Base-by-base conservation (phyloP, 108 stramenopile species). In the Cyclotella baltica region DNA sequence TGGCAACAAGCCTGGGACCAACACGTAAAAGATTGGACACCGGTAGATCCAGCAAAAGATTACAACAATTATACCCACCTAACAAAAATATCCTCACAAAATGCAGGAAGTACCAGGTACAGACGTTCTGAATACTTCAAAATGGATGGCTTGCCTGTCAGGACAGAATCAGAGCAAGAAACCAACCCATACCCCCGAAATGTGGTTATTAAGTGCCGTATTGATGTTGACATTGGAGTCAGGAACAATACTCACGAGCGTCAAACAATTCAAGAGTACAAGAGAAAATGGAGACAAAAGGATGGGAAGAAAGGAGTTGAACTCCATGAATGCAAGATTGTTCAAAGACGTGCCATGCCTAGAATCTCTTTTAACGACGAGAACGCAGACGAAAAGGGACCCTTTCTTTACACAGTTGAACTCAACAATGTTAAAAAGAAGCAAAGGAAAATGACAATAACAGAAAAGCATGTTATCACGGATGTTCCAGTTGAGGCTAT, bases 1-100 rank as follows among this genome's bases (percentile, higher is more conserved):
- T 91, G 90, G 90, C 83, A 86, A 63, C 25, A 37, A 9, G 90
- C 90, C 8, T 84, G 83, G 59, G 78, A 83, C 29, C 53, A 71
- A 19, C 90, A 93, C 59, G 68, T 81, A 46, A 34, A 20, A 33
- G 55, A 80, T 18, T 80, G 79, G 79, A 16, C 22, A 22, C 74
- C 79, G 20, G 68, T 53, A 16, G 19, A 68, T 20, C 36, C 56
- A 27, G 72, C 67, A 55, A 80, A 35, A 28, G 79, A 80, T 76
- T 65, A 52, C 34, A 80, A 80, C 23, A 65, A 80, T 57, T 38
- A 47, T 36, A 81, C 73, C 16, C 48, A 53, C 56, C 67, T 43
- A 53, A 72, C 72, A 20, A 34, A 67, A 15, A 5, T 48, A n/a
- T 48, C 51, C 18, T 57, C 71, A 6, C 38, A 31, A 13, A 64